phyloP scores from a whole-genome alignment of 2,329 filamentous ascomycete genomes.

The Diaporthe vaccinii region DNA sequence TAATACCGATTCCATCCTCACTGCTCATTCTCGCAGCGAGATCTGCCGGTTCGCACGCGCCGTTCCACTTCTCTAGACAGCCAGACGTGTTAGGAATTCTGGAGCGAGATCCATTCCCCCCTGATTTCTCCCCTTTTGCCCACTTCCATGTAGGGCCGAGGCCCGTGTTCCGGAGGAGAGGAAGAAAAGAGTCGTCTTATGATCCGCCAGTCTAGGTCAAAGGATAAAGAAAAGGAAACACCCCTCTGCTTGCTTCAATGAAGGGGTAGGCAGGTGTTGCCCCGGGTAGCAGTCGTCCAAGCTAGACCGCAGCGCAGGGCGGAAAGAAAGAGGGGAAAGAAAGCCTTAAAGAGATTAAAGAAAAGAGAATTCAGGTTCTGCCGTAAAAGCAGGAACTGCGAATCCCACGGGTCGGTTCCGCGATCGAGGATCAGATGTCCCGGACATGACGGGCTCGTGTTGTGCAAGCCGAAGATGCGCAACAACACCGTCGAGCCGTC shows the following conservation, averaged over 20 bases:
- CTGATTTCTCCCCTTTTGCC: not conserved
- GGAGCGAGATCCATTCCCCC: no score
- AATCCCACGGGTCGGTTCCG: not conserved
- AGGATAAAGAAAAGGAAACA: not conserved
- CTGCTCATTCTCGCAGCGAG: not conserved
- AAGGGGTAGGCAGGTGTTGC: no score
- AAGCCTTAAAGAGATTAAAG: not conserved
- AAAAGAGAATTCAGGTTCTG: not conserved
- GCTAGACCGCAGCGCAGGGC: not conserved
- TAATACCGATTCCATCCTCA: not conserved
- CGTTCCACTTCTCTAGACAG: no score
- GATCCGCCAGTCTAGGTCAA: not conserved
- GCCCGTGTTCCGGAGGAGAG: not conserved
- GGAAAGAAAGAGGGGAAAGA: not conserved
- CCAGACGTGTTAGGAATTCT: not conserved
- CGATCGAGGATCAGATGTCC: not conserved
- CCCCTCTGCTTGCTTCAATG: not conserved
- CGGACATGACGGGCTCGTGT: accelerated
- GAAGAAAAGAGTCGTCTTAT: no score
- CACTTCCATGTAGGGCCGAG: not conserved
- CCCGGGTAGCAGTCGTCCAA: slow-evolving; percentile 15
- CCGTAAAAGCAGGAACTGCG: not conserved
- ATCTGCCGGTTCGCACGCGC: no score
- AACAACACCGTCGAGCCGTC: not conserved
- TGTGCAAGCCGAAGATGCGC: not conserved